Evolutionary conservation across 176 grass and related monocot genomes (phyloP).

Genomic region (Secale cereale): DNA sequence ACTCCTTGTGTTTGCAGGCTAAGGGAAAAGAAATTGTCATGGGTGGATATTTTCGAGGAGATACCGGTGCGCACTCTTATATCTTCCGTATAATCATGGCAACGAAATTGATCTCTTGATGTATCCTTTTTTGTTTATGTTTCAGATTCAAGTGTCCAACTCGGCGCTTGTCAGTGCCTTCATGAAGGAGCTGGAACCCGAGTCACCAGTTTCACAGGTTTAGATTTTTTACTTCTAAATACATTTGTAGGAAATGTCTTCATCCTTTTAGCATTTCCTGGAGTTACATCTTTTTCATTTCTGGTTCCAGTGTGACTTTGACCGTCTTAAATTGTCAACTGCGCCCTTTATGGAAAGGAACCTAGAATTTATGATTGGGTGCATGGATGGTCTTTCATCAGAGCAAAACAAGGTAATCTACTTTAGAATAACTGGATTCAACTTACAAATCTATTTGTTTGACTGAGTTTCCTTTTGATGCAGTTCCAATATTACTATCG

Average conservation of each 20-base stretch:
- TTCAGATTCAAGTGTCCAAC: conserved; percentile 97
- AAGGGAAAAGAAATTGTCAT: conserved; percentile 97
- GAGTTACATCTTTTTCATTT: neutral
- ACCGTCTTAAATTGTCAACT: conserved; percentile 89
- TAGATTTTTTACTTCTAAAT: conserved; percentile 4
- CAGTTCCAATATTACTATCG: conserved; percentile 99
- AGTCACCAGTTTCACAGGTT: conserved; percentile 86
- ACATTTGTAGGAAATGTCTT: neutral
- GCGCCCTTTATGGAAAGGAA: conserved; percentile 99
- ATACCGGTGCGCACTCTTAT: conserved; percentile 61
- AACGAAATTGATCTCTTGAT: neutral
- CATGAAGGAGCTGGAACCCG: conserved; percentile 94
- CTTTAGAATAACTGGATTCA: neutral
- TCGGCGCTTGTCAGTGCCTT: conserved; percentile 96
- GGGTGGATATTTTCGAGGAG: conserved; percentile 99
- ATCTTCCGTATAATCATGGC: neutral
- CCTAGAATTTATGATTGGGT: conserved; percentile 96
- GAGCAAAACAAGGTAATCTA: conserved; percentile 91
- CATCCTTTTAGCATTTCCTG: neutral
- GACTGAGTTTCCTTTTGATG: conserved; percentile 20
- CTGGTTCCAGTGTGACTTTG: conserved; percentile 75
- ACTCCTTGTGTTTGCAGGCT: conserved; percentile 48
- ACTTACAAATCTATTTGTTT: neutral
- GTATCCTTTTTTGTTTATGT: conserved; percentile 3
- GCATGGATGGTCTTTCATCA: conserved; percentile 95